Conservation (phyloP, 78 protist species). For the Trichosphaerium sp. region DNA sequence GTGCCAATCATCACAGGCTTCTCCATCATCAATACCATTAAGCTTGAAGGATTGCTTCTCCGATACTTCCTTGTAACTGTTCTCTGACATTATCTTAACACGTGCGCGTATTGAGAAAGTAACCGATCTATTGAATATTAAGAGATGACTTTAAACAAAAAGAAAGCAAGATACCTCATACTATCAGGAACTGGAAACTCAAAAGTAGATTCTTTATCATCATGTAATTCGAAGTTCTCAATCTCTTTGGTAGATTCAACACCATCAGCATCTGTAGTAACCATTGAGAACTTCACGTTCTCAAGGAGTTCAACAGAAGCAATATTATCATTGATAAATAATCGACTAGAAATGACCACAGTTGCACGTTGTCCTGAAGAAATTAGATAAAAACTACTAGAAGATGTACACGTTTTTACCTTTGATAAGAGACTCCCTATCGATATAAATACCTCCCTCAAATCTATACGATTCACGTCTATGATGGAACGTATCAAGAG, state of each 20-base stretch:
- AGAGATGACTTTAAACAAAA: no score
- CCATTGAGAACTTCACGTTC: not conserved
- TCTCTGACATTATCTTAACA: no score
- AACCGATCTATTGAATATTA: no score
- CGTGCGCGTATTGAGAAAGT: no score
- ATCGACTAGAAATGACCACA: not conserved
- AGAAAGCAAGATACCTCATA: not conserved
- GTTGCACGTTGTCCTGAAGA: no score
- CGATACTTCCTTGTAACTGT: no score
- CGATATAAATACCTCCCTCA: not conserved
- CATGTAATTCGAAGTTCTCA: not conserved
- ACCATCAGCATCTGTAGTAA: not conserved
- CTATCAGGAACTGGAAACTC: not conserved
- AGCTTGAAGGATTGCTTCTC: no score
- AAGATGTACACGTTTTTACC: not conserved
- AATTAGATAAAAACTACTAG: no score
- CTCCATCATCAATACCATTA: no score
- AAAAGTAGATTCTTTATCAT: not conserved
- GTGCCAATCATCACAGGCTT: no score
- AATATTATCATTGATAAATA: not conserved
- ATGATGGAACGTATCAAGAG: not conserved
- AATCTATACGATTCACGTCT: not conserved
- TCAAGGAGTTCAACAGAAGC: not conserved
- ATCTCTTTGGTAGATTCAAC: not conserved
- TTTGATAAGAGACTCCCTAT: not conserved